Conservation (phyloP, 805 yeast species). For the Candida manassasensis region DNA sequence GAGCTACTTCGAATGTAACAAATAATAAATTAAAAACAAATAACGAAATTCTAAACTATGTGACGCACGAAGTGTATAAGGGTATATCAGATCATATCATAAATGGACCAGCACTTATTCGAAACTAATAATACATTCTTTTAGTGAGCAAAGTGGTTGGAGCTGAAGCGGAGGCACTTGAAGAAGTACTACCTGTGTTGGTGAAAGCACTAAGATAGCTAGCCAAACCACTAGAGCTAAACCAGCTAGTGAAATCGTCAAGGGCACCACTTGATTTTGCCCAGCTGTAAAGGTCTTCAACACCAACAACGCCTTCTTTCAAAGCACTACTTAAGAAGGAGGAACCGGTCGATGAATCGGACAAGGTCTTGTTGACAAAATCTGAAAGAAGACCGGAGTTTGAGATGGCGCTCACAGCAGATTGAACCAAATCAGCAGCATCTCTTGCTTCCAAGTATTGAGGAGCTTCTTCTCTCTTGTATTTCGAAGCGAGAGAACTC, state of each 20-base stretch:
- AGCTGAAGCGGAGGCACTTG: slow-evolving; percentile 9
- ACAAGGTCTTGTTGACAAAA: slow-evolving; percentile 29
- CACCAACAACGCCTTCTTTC: slow-evolving; percentile 27
- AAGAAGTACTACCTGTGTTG: slow-evolving; percentile 16
- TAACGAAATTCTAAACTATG: no score
- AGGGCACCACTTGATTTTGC: slow-evolving; percentile 35
- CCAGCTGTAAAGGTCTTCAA: slow-evolving; percentile 33
- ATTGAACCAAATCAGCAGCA: slow-evolving; percentile 21
- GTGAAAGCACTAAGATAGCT: not conserved
- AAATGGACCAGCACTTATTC: not conserved
- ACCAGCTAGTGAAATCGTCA: slow-evolving; percentile 19
- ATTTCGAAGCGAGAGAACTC: not conserved
- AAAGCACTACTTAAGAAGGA: slow-evolving; percentile 28
- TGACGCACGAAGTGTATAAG: no score
- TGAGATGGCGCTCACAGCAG: slow-evolving; percentile 25
- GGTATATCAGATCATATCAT: no score
- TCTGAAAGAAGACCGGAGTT: slow-evolving; percentile 29
- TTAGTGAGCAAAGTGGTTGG: slow-evolving; percentile 1
- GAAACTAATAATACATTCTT: not conserved
- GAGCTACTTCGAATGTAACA: no score
- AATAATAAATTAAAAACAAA: no score
- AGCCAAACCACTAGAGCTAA: slow-evolving; percentile 7
- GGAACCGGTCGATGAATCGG: slow-evolving; percentile 32
- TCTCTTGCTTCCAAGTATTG: slow-evolving; percentile 36
- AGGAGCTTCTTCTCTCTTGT: slow-evolving; percentile 9